Evolutionary conservation across 768 basidiomycete genomes (phyloP).

Genomic region (Podaxis sp.): DNA sequence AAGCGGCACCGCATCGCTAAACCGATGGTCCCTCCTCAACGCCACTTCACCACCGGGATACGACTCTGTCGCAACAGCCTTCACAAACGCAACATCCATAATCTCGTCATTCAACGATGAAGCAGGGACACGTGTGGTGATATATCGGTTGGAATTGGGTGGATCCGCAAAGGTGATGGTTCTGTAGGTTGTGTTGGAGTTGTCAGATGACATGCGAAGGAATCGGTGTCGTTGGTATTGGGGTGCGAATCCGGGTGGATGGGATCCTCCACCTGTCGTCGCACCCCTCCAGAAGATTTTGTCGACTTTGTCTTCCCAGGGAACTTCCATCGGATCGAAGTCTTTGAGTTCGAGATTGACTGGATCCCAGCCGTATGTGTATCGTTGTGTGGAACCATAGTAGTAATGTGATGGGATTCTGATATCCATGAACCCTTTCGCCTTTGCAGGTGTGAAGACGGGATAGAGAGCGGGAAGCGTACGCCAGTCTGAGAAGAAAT

Average conservation of each 20-base stretch:
- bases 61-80: conserved; percentile 56
- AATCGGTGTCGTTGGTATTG: conserved; percentile 86
- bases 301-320: conserved; percentile 88
- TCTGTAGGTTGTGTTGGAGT: conserved; percentile 42
- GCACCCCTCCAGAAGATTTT: conserved; percentile 94
- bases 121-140: conserved; percentile 5
- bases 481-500: conserved; percentile 97
- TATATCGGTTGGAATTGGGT: conserved; percentile 9
- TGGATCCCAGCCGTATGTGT: conserved; percentile 91
- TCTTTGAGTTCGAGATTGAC: conserved; percentile 67
- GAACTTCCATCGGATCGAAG: conserved; percentile 79
- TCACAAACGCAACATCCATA: conserved; percentile 84
- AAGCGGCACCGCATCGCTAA: conserved; percentile 67
- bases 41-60: conserved; percentile 72
- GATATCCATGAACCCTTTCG: conserved; percentile 83
- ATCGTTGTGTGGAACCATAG: conserved; percentile 72
- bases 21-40: conserved; percentile 56
- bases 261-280: conserved; percentile 90
- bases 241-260: conserved; percentile 76
- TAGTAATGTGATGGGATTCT: conserved; percentile 97
- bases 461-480: conserved; percentile 87
- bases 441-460: conserved; percentile 89
- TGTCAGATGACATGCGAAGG: conserved; percentile 72
- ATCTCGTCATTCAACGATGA: conserved; percentile 59
- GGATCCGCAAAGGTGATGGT: conserved; percentile 15